Percentiles rank a stretch among this genome's conserved stretches.
These are phyloP conservation scores for Chaetomiaceae sp. DNA, from an alignment of 2,329 filamentous ascomycete genomes.

Conservation along the genomic window DNA sequence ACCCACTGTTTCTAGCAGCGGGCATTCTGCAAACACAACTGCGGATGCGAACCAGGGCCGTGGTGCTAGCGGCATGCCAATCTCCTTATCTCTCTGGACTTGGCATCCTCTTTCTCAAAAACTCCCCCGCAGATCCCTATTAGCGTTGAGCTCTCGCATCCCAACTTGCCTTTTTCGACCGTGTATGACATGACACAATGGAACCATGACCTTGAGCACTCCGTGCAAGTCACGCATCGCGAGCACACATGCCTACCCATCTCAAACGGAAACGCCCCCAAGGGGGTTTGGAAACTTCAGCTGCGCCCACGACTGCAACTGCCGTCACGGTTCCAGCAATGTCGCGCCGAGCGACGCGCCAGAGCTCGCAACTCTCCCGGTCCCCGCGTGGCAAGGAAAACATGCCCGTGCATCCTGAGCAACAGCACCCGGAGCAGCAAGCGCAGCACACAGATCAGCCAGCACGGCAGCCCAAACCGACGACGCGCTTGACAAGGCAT, in stretches of 20 bases:
- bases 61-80: too few species aligned
- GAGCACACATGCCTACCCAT: constrained; percentile 27
- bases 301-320: constrained; percentile 2
- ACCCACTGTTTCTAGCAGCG: neutral
- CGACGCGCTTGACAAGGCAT: constrained; percentile 22
- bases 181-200: constrained; percentile 9
- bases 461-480: constrained; percentile 10
- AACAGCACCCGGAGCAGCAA: constrained; percentile 1
- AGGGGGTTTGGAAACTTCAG: constrained; percentile 5
- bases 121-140: neutral
- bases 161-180: too few species aligned
- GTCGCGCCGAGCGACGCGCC: constrained; percentile 35
- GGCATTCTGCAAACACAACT: too few species aligned
- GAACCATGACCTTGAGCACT: neutral
- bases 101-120: neutral
- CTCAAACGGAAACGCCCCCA: constrained; percentile 32
- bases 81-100: too few species aligned
- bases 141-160: too few species aligned
- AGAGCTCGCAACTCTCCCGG: constrained; percentile 25
- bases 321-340: constrained; percentile 5
- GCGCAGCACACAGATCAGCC: too few species aligned
- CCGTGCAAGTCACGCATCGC: neutral
- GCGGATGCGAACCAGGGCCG: too few species aligned
- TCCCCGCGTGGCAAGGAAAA: constrained; percentile 27
- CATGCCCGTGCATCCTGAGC: constrained; percentile 17